These are phyloP conservation scores for Epichloe hybrida DNA, from an alignment of 2,329 filamentous ascomycete species.

Conservation along the genomic window DNA sequence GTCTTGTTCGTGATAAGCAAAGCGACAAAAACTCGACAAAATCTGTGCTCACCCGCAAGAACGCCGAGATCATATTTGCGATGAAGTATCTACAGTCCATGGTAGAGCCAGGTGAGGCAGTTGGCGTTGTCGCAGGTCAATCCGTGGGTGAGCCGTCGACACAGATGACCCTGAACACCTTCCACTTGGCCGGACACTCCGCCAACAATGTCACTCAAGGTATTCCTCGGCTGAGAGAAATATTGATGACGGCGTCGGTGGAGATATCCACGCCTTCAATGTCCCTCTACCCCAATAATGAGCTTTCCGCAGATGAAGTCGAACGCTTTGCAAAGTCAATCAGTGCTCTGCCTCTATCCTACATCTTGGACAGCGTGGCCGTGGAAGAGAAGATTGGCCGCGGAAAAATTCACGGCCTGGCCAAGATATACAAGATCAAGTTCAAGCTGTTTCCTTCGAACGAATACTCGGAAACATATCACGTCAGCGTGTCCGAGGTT, in stretches of 20 bases:
- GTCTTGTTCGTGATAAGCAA: slow-evolving; percentile 35
- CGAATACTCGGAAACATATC: slow-evolving; percentile 79
- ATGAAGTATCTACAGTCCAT: slow-evolving; percentile 88
- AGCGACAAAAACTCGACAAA: slow-evolving; percentile 19
- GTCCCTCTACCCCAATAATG: slow-evolving; percentile 66
- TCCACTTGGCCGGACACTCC: slow-evolving; percentile 97
- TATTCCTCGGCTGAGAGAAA: slow-evolving; percentile 94
- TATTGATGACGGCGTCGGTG: slow-evolving; percentile 90
- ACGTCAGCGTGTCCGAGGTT: slow-evolving; percentile 67
- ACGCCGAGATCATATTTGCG: slow-evolving; percentile 71
- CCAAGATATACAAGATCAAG: slow-evolving; percentile 74
- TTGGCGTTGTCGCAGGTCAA: slow-evolving; percentile 92
- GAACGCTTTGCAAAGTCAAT: slow-evolving; percentile 85
- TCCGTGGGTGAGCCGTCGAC: slow-evolving; percentile 95
- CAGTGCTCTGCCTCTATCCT: slow-evolving; percentile 68
- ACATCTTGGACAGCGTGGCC: slow-evolving; percentile 68
- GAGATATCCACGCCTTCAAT: slow-evolving; percentile 84
- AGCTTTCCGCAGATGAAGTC: slow-evolving; percentile 53
- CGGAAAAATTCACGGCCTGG: slow-evolving; percentile 52
- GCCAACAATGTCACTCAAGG: slow-evolving; percentile 97
- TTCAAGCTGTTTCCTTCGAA: slow-evolving; percentile 71
- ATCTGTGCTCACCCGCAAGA: slow-evolving; percentile 48
- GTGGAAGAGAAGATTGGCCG: slow-evolving; percentile 70
- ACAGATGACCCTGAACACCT: slow-evolving; percentile 98
- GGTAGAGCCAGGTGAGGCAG: slow-evolving; percentile 88